Evolutionary conservation across 2,329 filamentous ascomycete genomes (phyloP).

Genomic region (Fusarium chuoi): DNA sequence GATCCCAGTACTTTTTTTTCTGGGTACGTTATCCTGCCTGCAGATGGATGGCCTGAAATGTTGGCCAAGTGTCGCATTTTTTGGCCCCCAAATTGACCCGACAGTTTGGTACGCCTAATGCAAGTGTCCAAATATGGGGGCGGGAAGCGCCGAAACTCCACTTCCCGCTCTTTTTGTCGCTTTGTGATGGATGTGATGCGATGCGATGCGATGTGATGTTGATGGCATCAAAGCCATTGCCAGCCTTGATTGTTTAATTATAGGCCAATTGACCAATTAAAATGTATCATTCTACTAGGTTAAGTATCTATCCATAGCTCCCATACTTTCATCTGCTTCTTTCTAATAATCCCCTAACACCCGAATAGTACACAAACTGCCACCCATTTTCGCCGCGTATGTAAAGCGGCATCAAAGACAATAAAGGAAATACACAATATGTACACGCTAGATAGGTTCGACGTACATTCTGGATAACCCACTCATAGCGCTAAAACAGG

Average conservation of each 20-base stretch:
- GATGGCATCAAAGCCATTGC: neutral
- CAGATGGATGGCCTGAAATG: slow-evolving; percentile 11
- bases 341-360: neutral
- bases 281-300: neutral
- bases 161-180: slow-evolving; percentile 6
- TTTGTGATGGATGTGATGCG: neutral
- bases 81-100: slow-evolving; percentile 16
- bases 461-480: neutral
- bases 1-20: neutral
- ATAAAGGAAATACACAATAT: neutral
- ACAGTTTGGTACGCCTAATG: slow-evolving; percentile 22
- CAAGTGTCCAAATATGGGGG: slow-evolving; percentile 5
- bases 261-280: neutral
- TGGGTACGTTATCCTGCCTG: slow-evolving; percentile 15
- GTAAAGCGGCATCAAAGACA: neutral
- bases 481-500: neutral
- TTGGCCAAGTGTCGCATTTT: slow-evolving; percentile 18
- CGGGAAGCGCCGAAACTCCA: slow-evolving; percentile 8
- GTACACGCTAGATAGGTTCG: neutral
- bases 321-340: neutral
- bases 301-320: neutral
- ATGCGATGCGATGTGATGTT: neutral
- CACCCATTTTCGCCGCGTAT: neutral
- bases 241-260: neutral
- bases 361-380: neutral